phyloP scores from a whole-genome alignment of 441 rosid genomes.

The Euphorbia schlechtendalii region DNA sequence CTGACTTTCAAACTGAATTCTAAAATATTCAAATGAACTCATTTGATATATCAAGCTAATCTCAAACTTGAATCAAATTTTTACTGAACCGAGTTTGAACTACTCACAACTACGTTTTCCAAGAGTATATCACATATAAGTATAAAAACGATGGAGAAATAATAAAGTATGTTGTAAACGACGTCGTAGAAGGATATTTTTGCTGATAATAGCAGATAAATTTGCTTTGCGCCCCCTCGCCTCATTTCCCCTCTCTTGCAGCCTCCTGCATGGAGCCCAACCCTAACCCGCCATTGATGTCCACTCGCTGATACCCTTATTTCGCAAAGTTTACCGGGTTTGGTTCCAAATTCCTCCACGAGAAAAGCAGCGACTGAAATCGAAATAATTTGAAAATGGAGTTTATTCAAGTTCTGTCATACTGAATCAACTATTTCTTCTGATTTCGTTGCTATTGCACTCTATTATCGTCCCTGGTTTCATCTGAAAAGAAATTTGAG shows the following conservation, averaged over 20 bases:
- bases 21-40: no score
- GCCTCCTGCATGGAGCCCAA: neutral
- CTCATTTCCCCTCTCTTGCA: neutral
- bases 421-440: slow-evolving; percentile 8
- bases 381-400: slow-evolving; percentile 16
- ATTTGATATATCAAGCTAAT: no score
- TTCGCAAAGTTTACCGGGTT: neutral
- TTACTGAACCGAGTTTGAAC: no score
- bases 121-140: no score
- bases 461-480: slow-evolving; percentile 11
- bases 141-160: no score
- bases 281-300: slow-evolving; percentile 4
- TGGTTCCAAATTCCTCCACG: neutral
- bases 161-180: no score
- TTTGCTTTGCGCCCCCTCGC: neutral
- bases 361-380: neutral
- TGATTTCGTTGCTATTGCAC: slow-evolving; percentile 5
- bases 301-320: neutral
- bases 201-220: no score
- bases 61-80: no score
- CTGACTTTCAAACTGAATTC: no score
- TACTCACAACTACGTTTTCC: no score
- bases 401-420: slow-evolving; percentile 13
- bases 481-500: neutral
- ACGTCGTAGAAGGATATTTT: no score